These are phyloP conservation scores for Amaranthus hypochondriacus DNA, from an alignment of 148 eudicot genomes.

Conservation along the genomic window DNA sequence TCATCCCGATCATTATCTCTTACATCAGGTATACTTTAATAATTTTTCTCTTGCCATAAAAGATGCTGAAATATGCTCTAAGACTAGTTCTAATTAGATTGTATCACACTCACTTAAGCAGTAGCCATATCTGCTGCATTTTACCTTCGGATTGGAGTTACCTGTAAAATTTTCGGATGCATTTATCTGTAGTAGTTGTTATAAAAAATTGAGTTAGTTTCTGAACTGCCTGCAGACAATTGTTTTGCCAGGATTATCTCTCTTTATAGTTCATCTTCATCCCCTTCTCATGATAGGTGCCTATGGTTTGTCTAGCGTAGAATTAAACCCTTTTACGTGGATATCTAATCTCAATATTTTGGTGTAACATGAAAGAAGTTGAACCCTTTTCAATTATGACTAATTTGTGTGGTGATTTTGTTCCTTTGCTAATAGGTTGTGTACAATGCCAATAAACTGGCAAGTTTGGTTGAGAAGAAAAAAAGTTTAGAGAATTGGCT, in stretches of 20 bases:
- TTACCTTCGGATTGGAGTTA: not conserved
- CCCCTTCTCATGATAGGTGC: not conserved
- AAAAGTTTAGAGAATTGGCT: constrained; percentile 67
- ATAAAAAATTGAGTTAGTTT: too few relatives aligned
- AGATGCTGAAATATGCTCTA: not conserved
- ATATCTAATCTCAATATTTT: not conserved
- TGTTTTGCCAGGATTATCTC: not conserved
- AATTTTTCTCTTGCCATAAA: not conserved
- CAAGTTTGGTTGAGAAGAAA: constrained; percentile 71
- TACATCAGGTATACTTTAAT: constrained; percentile 63
- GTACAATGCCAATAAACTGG: constrained; percentile 87
- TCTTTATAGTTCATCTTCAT: not conserved
- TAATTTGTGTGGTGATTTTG: not conserved
- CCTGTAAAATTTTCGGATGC: too few relatives aligned
- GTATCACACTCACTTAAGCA: too few relatives aligned
- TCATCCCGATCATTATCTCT: constrained; percentile 84
- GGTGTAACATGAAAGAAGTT: not conserved
- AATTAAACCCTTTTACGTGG: not conserved
- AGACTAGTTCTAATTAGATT: not conserved
- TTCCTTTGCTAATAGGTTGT: constrained; percentile 41
- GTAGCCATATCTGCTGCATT: too few relatives aligned
- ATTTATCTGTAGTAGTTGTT: too few relatives aligned
- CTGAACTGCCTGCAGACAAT: not conserved
- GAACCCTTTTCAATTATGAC: not conserved
- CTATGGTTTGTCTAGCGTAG: not conserved